Percentiles rank a stretch among this genome's conserved stretches.
These are phyloP conservation scores for Teunomyces kruisii DNA, from an alignment of 805 yeast species.

Conservation along the genomic window DNA sequence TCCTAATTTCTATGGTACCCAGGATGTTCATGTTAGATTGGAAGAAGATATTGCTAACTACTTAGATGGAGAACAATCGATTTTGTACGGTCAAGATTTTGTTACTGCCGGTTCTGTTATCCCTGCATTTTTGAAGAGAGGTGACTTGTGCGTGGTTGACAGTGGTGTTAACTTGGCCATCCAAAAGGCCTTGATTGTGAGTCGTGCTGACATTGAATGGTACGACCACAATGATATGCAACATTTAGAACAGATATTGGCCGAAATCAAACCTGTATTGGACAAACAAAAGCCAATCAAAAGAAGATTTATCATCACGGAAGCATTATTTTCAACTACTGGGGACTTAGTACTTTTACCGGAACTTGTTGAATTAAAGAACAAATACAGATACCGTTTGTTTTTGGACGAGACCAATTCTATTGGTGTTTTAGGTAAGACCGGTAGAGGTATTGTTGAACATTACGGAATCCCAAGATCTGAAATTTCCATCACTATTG, in stretches of 20 bases:
- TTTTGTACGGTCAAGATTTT: constrained; percentile 91
- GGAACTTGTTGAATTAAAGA: constrained; percentile 68
- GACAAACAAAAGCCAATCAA: constrained; percentile 72
- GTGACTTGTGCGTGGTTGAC: constrained; percentile 89
- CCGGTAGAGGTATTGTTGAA: constrained; percentile 87
- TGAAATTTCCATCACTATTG: constrained; percentile 81
- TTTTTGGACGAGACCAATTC: constrained; percentile 87
- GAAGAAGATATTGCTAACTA: constrained; percentile 75
- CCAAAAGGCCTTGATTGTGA: constrained; percentile 84
- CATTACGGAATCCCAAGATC: constrained; percentile 64
- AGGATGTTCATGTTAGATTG: constrained; percentile 80
- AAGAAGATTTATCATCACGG: constrained; percentile 88
- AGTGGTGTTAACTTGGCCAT: constrained; percentile 69
- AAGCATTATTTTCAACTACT: constrained; percentile 77
- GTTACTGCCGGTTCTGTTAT: constrained; percentile 83
- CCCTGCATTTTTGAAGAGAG: constrained; percentile 93
- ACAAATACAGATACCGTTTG: constrained; percentile 79
- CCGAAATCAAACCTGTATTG: constrained; percentile 58
- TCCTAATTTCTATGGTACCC: constrained; percentile 95
- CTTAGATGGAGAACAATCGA: constrained; percentile 74
- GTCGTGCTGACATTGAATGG: constrained; percentile 84
- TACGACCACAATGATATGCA: constrained; percentile 86
- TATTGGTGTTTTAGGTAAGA: constrained; percentile 78
- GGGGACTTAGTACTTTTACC: constrained; percentile 80
- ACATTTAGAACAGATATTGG: constrained; percentile 69